A percentile compares a stretch with the other conserved stretches of the same genome.
These are phyloP conservation scores for Coemansia sp. DNA, from an alignment of 192 early-diverging fungal genomes.

Conservation along the genomic window DNA sequence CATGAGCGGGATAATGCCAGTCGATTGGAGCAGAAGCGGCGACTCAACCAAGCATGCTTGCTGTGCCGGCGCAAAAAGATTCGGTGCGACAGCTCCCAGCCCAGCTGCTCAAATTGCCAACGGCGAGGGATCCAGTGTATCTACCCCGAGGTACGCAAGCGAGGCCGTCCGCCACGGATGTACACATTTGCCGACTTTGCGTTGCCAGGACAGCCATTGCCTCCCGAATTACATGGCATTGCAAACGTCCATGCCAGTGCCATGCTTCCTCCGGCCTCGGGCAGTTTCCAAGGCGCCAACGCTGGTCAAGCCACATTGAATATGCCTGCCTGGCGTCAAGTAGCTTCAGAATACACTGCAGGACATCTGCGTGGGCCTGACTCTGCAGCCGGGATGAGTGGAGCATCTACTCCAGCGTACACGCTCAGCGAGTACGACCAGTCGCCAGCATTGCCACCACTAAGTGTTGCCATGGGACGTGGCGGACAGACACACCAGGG, in stretches of 20 bases:
- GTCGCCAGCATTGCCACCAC: conserved; percentile 35
- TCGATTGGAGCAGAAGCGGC: conserved; percentile 36
- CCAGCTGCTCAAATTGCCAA: conserved; percentile 51
- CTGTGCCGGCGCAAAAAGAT: conserved; percentile 55
- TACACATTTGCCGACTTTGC: conserved; percentile 56
- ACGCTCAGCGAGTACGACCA: conserved; percentile 18
- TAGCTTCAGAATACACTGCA: not conserved
- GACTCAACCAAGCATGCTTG: conserved; percentile 52
- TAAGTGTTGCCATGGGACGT: conserved; percentile 32
- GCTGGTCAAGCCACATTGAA: not conserved
- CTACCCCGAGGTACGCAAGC: conserved; percentile 50
- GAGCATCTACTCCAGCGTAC: conserved; percentile 27
- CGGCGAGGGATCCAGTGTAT: conserved; percentile 53
- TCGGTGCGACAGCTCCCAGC: conserved; percentile 47
- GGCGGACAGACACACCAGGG: conserved; percentile 1
- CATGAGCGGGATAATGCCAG: conserved; percentile 10
- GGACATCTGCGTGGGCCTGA: not conserved
- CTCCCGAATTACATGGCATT: conserved; percentile 42
- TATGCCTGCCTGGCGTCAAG: not conserved
- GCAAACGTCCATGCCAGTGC: conserved; percentile 40
- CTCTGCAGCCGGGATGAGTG: conserved; percentile 18
- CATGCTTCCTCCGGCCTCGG: conserved; percentile 17
- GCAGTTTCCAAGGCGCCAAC: not conserved
- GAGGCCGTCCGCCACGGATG: conserved; percentile 49
- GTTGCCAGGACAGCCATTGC: conserved; percentile 45